Evolutionary conservation across 352 stramenopile species (phyloP).

Genomic region (Elongisporangium undulatum): DNA sequence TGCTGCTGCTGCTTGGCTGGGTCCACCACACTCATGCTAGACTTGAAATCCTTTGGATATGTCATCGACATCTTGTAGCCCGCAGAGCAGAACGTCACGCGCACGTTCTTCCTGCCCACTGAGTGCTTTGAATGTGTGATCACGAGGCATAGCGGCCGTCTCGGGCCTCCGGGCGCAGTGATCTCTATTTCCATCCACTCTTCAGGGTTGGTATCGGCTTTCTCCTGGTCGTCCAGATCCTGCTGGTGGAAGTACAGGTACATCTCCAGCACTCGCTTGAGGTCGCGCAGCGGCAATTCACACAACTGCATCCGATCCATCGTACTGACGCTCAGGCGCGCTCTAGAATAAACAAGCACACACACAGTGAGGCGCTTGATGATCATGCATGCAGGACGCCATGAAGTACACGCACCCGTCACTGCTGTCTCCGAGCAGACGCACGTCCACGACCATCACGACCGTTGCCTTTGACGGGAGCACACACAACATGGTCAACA

Average conservation of each 20-base stretch:
- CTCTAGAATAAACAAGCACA: background rate
- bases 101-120: background rate
- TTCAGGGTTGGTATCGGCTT: background rate
- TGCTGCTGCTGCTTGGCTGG: background rate
- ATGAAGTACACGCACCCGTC: background rate
- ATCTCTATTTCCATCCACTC: background rate
- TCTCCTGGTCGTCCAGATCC: background rate
- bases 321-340: background rate
- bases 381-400: background rate
- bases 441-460: conserved; percentile 7
- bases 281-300: conserved; percentile 18
- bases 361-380: background rate
- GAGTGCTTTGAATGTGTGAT: background rate
- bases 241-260: conserved; percentile 8
- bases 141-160: background rate
- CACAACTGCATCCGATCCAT: background rate
- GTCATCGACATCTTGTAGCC: background rate
- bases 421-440: conserved; percentile 2
- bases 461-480: background rate
- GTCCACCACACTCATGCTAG: background rate
- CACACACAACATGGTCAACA: background rate
- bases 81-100: background rate
- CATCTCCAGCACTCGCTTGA: conserved; percentile 27
- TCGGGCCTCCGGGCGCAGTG: background rate
- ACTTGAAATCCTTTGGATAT: background rate